Conservation (phyloP, 176 grass and related monocot species). For the Raddia guianensis region DNA sequence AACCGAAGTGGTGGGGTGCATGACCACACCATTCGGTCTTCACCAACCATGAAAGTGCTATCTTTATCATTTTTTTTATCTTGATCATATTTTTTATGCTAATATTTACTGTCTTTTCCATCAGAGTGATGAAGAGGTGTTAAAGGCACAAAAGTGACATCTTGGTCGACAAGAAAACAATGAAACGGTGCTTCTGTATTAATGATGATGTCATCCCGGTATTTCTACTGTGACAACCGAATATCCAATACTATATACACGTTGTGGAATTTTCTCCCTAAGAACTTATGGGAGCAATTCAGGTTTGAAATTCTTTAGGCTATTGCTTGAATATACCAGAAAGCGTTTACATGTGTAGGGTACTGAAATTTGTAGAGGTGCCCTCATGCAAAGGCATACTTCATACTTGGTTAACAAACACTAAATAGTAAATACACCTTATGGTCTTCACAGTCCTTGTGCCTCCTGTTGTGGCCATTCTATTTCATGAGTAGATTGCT, state of each 20-base stretch:
- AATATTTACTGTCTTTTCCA: conserved; percentile 6
- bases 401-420: neutral
- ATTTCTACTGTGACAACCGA: conserved; percentile 63
- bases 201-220: conserved; percentile 61
- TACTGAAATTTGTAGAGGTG: neutral
- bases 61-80: neutral
- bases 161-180: conserved; percentile 11
- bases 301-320: conserved; percentile 53
- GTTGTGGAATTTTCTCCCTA: conserved; percentile 81
- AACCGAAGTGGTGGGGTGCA: too few species aligned
- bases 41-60: too few species aligned
- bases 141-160: conserved; percentile 42
- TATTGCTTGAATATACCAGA: neutral
- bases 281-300: conserved; percentile 95
- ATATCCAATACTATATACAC: conserved; percentile 95
- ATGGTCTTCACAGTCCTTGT: neutral
- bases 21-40: too few species aligned
- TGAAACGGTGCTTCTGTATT: conserved; percentile 81
- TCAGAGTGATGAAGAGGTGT: neutral
- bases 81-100: neutral
- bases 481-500: neutral
- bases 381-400: neutral
- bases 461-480: conserved; percentile 4
- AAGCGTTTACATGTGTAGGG: neutral
- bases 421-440: neutral